Conservation (phyloP, 768 basidiomycete genomes). For the Trametes punicea region DNA sequence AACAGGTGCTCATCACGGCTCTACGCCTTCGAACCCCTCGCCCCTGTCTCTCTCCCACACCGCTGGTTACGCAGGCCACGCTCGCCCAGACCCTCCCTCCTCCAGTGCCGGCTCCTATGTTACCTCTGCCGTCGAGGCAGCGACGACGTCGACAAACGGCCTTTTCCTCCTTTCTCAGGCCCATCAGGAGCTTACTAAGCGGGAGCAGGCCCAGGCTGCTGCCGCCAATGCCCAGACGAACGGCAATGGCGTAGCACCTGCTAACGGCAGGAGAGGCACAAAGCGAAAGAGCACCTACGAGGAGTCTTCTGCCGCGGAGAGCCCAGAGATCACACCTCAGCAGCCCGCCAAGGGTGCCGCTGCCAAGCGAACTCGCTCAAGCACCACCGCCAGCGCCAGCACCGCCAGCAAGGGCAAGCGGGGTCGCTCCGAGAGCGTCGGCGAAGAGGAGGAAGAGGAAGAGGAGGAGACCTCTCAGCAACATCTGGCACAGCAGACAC, state of each 20-base stretch:
- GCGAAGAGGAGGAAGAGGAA: constrained; percentile 36
- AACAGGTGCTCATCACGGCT: constrained; percentile 57
- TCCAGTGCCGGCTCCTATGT: constrained; percentile 26
- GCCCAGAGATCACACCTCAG: constrained; percentile 17
- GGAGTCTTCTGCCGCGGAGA: constrained; percentile 28
- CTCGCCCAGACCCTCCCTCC: not conserved
- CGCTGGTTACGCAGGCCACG: constrained; percentile 20
- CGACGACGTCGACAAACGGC: constrained; percentile 82
- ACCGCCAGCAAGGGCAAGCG: constrained; percentile 24
- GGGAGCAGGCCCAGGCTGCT: constrained; percentile 73
- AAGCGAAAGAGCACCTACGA: constrained; percentile 67
- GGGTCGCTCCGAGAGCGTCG: constrained; percentile 27
- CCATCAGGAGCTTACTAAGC: constrained; percentile 93
- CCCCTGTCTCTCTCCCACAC: constrained; percentile 34
- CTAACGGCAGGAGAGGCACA: constrained; percentile 50
- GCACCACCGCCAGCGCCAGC: constrained; percentile 27
- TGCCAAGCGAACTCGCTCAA: constrained; percentile 40
- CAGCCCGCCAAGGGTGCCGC: constrained; percentile 15
- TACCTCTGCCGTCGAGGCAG: constrained; percentile 49
- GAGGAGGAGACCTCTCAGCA: constrained; percentile 34
- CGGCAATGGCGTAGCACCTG: constrained; percentile 10
- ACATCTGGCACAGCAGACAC: too few relatives aligned
- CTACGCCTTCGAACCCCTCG: constrained; percentile 46
- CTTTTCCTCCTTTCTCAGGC: constrained; percentile 93
- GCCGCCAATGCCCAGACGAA: constrained; percentile 22